Evolutionary conservation across 169 alveolate species (phyloP).

Genomic region (Plasmodium berghei): DNA sequence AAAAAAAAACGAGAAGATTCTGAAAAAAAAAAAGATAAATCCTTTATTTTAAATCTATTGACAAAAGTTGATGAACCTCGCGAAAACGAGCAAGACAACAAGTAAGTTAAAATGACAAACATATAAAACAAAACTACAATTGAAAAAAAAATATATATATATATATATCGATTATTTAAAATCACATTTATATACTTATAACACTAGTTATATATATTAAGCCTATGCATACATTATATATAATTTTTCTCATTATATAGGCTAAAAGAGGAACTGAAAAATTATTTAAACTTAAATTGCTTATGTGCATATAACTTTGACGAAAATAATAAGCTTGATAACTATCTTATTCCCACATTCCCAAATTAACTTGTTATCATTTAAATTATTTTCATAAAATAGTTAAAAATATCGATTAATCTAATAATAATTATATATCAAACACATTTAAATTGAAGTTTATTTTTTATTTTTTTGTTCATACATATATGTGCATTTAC

Average conservation of each 20-base stretch:
- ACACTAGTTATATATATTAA: background rate
- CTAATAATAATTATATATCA: too few relatives aligned
- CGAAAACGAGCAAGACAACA: constrained; percentile 47
- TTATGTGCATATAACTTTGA: constrained; percentile 49
- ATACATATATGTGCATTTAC: background rate
- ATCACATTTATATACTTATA: background rate
- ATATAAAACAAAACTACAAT: background rate
- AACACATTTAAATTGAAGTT: too few relatives aligned
- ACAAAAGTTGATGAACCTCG: constrained; percentile 49
- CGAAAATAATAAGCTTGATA: constrained; percentile 50
- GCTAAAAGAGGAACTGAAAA: constrained; percentile 56
- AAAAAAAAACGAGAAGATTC: constrained; percentile 51
- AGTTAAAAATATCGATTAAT: too few relatives aligned
- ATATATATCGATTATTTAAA: background rate
- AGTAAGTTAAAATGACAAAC: background rate
- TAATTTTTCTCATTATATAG: constrained; percentile 7
- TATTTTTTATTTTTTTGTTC: too few relatives aligned
- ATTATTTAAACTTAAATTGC: constrained; percentile 56
- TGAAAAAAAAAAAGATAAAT: constrained; percentile 59
- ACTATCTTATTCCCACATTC: constrained; percentile 47
- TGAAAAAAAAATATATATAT: background rate
- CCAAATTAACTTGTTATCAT: constrained; percentile 22
- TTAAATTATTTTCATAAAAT: too few relatives aligned
- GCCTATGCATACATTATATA: background rate
- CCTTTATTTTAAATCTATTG: constrained; percentile 50